These are phyloP conservation scores for Rhamnella rubrinervis DNA, from an alignment of 331 rosid species.

Conservation along the genomic window DNA sequence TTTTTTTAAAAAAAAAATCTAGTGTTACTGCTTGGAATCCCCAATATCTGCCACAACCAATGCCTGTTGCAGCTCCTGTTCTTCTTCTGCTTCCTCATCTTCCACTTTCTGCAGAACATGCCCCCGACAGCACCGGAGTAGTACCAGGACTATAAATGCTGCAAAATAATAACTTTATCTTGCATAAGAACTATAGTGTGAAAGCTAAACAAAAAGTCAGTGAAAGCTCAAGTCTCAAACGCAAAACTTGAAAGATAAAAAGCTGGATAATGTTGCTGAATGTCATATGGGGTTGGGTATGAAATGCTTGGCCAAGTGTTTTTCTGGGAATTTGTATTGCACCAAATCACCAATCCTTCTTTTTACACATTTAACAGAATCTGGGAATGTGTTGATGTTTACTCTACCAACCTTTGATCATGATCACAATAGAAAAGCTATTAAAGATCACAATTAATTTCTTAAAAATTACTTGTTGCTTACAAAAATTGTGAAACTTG, in stretches of 20 bases:
- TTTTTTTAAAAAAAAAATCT: neutral
- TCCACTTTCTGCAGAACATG: constrained; percentile 39
- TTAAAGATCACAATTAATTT: constrained; percentile 4
- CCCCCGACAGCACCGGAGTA: constrained; percentile 57
- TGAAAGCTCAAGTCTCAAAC: neutral
- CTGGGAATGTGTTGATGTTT: neutral
- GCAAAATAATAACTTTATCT: constrained; percentile 19
- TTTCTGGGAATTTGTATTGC: no score
- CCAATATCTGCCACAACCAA: constrained; percentile 23
- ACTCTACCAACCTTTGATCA: neutral
- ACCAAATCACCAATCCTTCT: no score
- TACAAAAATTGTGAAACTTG: no score
- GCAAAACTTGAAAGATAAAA: no score
- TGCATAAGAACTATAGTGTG: constrained; percentile 14
- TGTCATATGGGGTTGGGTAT: no score
- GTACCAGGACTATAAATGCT: constrained; percentile 75
- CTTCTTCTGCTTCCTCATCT: constrained; percentile 27
- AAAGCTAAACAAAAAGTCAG: neutral
- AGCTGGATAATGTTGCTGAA: no score
- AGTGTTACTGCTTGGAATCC: neutral
- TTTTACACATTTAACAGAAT: neutral
- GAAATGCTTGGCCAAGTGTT: no score
- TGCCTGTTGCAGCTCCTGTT: constrained; percentile 28
- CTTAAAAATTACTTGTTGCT: neutral
- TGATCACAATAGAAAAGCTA: neutral